Conservation (phyloP, 371 early-diverging fungal species). For the Dinochytrium kinnereticum region DNA sequence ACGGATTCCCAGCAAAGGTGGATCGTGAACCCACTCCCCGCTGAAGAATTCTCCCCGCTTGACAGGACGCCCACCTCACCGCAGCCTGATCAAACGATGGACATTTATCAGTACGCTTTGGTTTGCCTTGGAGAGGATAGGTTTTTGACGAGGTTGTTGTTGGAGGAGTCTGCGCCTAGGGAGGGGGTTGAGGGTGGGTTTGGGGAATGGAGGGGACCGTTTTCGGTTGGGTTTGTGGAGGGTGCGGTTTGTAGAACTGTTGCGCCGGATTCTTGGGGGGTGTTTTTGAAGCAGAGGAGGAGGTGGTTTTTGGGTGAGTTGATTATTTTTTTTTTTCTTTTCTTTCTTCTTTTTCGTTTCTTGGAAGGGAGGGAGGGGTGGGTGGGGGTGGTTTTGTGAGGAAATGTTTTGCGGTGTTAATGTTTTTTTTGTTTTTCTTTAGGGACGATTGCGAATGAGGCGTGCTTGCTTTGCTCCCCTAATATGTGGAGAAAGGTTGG, state of each 20-base stretch:
- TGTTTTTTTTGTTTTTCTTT: not conserved
- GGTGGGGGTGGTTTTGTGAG: too few relatives aligned
- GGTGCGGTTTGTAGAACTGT: slow-evolving; percentile 18
- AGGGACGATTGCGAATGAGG: slow-evolving; percentile 25
- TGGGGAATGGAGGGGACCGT: not conserved
- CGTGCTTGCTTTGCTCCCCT: slow-evolving; percentile 13
- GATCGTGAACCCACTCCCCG: not conserved
- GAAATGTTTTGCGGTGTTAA: not conserved
- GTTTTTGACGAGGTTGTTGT: slow-evolving; percentile 42
- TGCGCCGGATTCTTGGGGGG: not conserved
- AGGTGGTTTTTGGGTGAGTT: slow-evolving; percentile 30
- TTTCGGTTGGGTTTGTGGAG: not conserved
- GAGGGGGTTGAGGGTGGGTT: not conserved
- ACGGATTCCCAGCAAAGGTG: not conserved
- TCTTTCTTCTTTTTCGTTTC: not conserved
- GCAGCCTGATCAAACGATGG: not conserved
- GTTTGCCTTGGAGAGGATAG: slow-evolving; percentile 43
- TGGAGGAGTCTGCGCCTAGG: slow-evolving; percentile 21
- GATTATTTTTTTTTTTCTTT: not conserved
- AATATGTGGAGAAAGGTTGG: slow-evolving; percentile 16
- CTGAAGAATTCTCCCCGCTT: not conserved
- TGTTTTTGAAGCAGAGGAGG: slow-evolving; percentile 23
- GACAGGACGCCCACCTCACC: not conserved
- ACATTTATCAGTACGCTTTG: slow-evolving; percentile 30
- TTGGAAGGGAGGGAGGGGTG: too few relatives aligned